A percentile compares a stretch with the other conserved stretches of the same genome.
Evolutionary conservation across 768 basidiomycete species (phyloP).

Genomic region (Xerocomellus intermedius): DNA sequence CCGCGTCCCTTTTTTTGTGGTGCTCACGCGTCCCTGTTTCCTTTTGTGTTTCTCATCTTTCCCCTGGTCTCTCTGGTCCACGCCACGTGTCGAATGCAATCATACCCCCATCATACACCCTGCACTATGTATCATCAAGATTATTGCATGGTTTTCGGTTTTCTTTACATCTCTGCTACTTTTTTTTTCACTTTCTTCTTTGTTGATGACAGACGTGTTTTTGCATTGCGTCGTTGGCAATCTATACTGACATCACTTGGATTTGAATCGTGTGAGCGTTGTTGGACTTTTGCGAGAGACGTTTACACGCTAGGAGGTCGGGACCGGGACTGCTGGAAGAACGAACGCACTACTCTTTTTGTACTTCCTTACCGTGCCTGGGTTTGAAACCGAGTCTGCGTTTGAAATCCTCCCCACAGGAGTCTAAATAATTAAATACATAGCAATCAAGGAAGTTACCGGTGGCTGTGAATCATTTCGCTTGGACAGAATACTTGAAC

Average conservation of each 20-base stretch:
- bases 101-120: slow-evolving; percentile 26
- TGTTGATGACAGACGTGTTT: slow-evolving; percentile 2
- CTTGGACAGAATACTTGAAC: too few relatives aligned
- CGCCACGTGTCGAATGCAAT: slow-evolving; percentile 9
- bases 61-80: slow-evolving; percentile 5
- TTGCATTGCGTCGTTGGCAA: slow-evolving; percentile 15
- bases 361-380: too few relatives aligned
- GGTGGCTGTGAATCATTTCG: too few relatives aligned
- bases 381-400: too few relatives aligned
- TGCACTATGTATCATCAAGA: slow-evolving; percentile 31
- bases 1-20: background rate
- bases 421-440: too few relatives aligned
- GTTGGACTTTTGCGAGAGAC: too few relatives aligned
- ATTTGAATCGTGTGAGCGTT: background rate
- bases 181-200: background rate
- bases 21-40: background rate
- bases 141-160: slow-evolving; percentile 22
- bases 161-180: background rate
- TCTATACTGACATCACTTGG: slow-evolving; percentile 12
- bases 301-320: too few relatives aligned
- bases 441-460: too few relatives aligned
- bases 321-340: too few relatives aligned
- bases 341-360: too few relatives aligned
- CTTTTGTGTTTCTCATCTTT: background rate
- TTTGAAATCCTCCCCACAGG: too few relatives aligned